A percentile compares a stretch with the other conserved stretches of the same genome.
These are phyloP conservation scores for Taphrina flavorubra DNA, from an alignment of 1,139 yeast genomes.

Conservation along the genomic window DNA sequence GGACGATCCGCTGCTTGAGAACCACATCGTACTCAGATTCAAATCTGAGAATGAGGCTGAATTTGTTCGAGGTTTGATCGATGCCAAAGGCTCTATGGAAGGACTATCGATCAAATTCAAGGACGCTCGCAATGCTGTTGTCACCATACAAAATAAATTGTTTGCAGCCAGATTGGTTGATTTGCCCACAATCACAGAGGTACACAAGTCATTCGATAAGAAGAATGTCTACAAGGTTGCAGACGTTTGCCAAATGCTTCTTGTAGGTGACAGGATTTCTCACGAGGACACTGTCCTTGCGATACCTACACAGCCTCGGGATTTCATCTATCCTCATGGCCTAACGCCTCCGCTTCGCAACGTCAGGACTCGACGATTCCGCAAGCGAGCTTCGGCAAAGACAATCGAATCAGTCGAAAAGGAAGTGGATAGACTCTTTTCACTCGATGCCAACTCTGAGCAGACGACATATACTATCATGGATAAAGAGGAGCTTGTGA, in stretches of 20 bases:
- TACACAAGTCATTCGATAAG: slow-evolving; percentile 85
- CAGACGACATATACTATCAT: slow-evolving; percentile 78
- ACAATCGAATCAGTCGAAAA: slow-evolving; percentile 71
- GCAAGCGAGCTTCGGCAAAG: slow-evolving; percentile 58
- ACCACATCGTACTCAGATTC: slow-evolving; percentile 79
- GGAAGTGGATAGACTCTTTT: slow-evolving; percentile 75
- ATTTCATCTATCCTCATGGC: slow-evolving; percentile 70
- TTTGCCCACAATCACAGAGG: slow-evolving; percentile 85
- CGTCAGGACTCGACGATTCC: slow-evolving; percentile 62
- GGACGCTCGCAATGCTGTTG: slow-evolving; percentile 77
- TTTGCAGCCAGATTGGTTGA: slow-evolving; percentile 89
- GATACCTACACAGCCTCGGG: slow-evolving; percentile 52
- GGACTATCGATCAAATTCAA: slow-evolving; percentile 62
- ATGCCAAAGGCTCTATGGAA: slow-evolving; percentile 59
- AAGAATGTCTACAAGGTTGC: slow-evolving; percentile 86
- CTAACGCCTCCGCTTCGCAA: slow-evolving; percentile 75
- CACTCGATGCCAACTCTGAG: slow-evolving; percentile 82
- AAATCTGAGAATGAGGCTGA: slow-evolving; percentile 80
- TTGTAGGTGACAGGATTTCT: slow-evolving; percentile 70
- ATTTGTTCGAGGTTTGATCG: slow-evolving; percentile 52
- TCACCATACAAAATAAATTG: slow-evolving; percentile 59
- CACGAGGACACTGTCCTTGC: slow-evolving; percentile 60
- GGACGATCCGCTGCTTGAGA: slow-evolving; percentile 91
- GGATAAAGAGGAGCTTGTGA: slow-evolving; percentile 57
- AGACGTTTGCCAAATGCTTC: slow-evolving; percentile 82